Evolutionary conservation across 176 grass and related monocot species (phyloP).

Genomic region (Echinochloa phyllopogon): DNA sequence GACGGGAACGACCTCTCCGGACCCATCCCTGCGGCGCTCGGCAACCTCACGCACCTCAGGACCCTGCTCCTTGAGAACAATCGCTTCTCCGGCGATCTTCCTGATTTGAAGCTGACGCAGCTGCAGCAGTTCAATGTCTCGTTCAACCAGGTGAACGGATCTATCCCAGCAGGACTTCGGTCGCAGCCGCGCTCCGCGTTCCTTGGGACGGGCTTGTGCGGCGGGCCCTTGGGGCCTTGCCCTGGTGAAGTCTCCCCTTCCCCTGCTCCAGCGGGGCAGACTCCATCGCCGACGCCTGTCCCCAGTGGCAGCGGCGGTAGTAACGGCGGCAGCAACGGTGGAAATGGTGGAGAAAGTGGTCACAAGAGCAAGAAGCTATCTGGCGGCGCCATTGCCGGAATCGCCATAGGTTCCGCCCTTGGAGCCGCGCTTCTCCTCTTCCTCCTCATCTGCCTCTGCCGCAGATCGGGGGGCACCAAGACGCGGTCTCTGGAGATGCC

Average conservation of each 20-base stretch:
- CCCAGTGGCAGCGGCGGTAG: neutral
- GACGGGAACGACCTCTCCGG: constrained; percentile 55
- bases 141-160: constrained; percentile 62
- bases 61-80: constrained; percentile 60
- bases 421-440: constrained; percentile 54
- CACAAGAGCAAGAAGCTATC: constrained; percentile 58
- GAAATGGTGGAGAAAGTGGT: neutral
- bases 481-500: constrained; percentile 53
- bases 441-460: constrained; percentile 59
- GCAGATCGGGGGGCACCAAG: constrained; percentile 44
- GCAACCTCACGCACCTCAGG: constrained; percentile 51
- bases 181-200: constrained; percentile 48
- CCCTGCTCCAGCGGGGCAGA: constrained; percentile 40
- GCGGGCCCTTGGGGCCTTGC: constrained; percentile 56
- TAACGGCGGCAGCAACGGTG: neutral
- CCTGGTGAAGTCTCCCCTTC: constrained; percentile 55
- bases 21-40: constrained; percentile 38
- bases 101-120: constrained; percentile 37
- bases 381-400: constrained; percentile 67
- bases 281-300: constrained; percentile 24
- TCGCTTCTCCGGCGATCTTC: constrained; percentile 56
- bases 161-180: constrained; percentile 57
- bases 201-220: constrained; percentile 57
- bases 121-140: constrained; percentile 72
- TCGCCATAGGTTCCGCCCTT: constrained; percentile 51